Conservation (phyloP, 345 rosid genomes). For the sweet orange (Citrus sinensis) region DNA sequence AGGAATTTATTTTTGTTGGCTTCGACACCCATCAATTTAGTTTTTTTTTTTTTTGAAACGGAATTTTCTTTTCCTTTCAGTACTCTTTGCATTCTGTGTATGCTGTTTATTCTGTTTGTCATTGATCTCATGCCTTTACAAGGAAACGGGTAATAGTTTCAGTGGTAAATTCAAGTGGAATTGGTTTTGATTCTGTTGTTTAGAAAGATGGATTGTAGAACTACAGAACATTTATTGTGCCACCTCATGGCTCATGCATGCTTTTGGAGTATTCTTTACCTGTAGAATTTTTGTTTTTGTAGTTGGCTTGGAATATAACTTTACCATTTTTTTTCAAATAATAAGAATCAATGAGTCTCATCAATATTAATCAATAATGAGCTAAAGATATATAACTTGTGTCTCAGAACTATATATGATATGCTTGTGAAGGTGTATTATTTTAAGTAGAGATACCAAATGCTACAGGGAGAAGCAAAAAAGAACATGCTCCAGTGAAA, state of each 20-base stretch:
- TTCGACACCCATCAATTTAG: no score
- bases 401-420: neutral
- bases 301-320: neutral
- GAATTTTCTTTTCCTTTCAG: neutral
- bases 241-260: neutral
- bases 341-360: neutral
- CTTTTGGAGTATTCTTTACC: neutral
- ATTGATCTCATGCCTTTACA: neutral
- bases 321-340: neutral
- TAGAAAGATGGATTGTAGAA: neutral
- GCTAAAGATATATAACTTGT: neutral
- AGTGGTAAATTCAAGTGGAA: neutral
- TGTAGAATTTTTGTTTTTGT: neutral
- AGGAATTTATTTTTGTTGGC: no score
- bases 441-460: neutral
- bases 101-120: neutral
- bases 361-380: neutral
- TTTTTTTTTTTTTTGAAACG: neutral
- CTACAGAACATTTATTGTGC: neutral
- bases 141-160: neutral
- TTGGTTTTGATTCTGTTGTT: neutral
- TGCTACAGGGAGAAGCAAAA: neutral
- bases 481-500: neutral
- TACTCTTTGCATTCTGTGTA: neutral
- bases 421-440: neutral